Conservation (phyloP, 495 filamentous ascomycete species). For the Aspergillus coremiiformis region DNA sequence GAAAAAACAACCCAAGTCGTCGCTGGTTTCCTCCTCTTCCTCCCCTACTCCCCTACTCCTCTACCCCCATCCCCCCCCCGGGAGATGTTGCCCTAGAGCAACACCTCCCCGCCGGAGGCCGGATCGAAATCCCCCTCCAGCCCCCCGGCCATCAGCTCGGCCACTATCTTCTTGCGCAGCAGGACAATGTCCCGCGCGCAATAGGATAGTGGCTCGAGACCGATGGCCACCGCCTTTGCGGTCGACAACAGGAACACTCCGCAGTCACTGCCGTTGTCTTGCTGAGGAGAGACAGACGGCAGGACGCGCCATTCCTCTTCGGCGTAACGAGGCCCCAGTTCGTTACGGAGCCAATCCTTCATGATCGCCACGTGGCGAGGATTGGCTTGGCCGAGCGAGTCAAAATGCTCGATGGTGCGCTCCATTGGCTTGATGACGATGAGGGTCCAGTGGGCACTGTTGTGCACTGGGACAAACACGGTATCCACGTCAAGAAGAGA, state of each 20-base stretch:
- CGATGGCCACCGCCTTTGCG: constrained; percentile 59
- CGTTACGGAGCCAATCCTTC: constrained; percentile 49
- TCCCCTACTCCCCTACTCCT: too few relatives aligned
- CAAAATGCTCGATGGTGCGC: constrained; percentile 64
- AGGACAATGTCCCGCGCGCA: constrained; percentile 46
- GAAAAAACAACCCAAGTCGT: background rate
- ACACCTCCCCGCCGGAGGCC: constrained; percentile 10
- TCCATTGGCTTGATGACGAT: constrained; percentile 59
- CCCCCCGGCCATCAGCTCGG: constrained; percentile 60
- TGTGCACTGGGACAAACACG: constrained; percentile 55
- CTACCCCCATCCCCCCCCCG: background rate
- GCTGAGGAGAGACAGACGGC: constrained; percentile 41
- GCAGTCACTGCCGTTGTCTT: constrained; percentile 70
- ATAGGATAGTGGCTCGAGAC: constrained; percentile 55
- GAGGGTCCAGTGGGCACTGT: constrained; percentile 51
- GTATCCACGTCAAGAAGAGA: constrained; percentile 50
- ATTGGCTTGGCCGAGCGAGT: constrained; percentile 51
- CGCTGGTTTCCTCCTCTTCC: background rate
- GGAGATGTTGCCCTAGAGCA: constrained; percentile 18
- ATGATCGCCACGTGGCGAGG: constrained; percentile 28
- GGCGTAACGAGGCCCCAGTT: constrained; percentile 50
- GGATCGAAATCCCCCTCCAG: constrained; percentile 44
- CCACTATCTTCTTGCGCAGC: constrained; percentile 59
- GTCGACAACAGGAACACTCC: constrained; percentile 74
- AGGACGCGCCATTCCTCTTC: constrained; percentile 56